Conservation (phyloP, 495 filamentous ascomycete genomes). For the Endocarpon pusillum region DNA sequence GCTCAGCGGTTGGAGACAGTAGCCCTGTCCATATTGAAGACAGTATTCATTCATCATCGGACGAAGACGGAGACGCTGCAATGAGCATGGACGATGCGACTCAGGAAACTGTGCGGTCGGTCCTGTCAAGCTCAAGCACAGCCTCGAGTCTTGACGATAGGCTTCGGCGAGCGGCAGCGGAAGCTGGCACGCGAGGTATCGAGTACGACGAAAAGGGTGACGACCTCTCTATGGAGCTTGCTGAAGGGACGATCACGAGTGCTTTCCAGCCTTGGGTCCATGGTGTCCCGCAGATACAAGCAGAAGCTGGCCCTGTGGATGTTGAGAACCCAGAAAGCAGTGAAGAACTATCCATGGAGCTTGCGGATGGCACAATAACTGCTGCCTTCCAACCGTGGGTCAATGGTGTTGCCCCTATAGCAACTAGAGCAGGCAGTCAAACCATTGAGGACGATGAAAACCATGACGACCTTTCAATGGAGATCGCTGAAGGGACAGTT, state of each 20-base stretch:
- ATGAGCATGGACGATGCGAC: constrained; percentile 65
- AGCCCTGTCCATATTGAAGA: constrained; percentile 34
- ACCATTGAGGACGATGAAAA: constrained; percentile 42
- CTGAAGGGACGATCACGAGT: constrained; percentile 46
- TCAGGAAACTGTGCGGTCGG: constrained; percentile 34
- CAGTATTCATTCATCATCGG: constrained; percentile 25
- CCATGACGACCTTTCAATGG: constrained; percentile 33
- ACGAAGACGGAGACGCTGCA: constrained; percentile 47
- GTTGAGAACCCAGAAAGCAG: too few relatives aligned
- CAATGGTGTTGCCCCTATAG: constrained; percentile 31
- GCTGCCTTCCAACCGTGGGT: constrained; percentile 55
- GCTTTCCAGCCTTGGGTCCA: constrained; percentile 33
- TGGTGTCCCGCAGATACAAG: too few relatives aligned
- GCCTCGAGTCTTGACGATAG: constrained; percentile 59
- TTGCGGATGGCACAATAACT: constrained; percentile 68
- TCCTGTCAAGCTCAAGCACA: constrained; percentile 38
- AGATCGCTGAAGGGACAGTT: constrained; percentile 49
- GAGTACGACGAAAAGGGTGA: constrained; percentile 36
- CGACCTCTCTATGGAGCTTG: constrained; percentile 40
- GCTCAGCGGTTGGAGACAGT: constrained; percentile 41
- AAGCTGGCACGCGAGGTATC: constrained; percentile 48
- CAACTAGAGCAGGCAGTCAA: constrained; percentile 43
- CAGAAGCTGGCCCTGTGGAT: constrained; percentile 32
- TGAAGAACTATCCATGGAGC: constrained; percentile 48
- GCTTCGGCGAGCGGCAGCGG: constrained; percentile 54